Percentiles rank a stretch among this genome's conserved stretches.
Conservation (phyloP, 2,329 filamentous ascomycete genomes). For the Pseudocercospora eumusae region DNA sequence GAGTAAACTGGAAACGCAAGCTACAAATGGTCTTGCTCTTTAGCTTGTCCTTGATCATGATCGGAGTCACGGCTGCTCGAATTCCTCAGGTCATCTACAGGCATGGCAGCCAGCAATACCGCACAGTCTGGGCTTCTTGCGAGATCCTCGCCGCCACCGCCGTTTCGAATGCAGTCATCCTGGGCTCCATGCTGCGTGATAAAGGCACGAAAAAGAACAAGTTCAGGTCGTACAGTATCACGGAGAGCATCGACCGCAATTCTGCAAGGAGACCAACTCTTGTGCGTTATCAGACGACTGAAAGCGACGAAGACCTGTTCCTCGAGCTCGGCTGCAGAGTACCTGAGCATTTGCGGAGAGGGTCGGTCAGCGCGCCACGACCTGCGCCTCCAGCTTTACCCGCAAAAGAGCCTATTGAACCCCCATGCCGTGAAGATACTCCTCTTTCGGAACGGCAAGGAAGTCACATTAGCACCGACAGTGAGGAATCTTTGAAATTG, state of each 20-base stretch:
- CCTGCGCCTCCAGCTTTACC: conserved; percentile 46
- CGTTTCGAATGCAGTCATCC: conserved; percentile 83
- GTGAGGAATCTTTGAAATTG: conserved; percentile 21
- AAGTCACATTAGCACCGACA: conserved; percentile 18
- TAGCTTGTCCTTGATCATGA: conserved; percentile 76
- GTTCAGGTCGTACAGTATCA: conserved; percentile 62
- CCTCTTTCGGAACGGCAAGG: conserved; percentile 7
- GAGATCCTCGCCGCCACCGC: conserved; percentile 87
- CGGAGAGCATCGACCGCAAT: conserved; percentile 56
- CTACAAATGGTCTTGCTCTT: conserved; percentile 78
- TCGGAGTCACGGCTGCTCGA: conserved; percentile 77
- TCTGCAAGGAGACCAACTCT: conserved; percentile 63
- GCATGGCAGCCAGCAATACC: conserved; percentile 77
- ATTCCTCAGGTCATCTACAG: conserved; percentile 73
- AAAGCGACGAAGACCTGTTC: conserved; percentile 89
- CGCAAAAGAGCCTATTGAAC: conserved; percentile 26
- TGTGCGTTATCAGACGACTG: conserved; percentile 69
- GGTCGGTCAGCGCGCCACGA: conserved; percentile 36
- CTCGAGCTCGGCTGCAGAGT: conserved; percentile 73
- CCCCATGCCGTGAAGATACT: background rate
- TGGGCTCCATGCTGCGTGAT: conserved; percentile 91
- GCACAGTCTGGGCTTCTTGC: conserved; percentile 83
- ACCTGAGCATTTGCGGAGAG: conserved; percentile 50
- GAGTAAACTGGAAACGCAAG: conserved; percentile 76
- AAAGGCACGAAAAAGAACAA: conserved; percentile 86